Evolutionary conservation across 106 monocot species (phyloP).

Genomic region (Dioscorea dumetorum): DNA sequence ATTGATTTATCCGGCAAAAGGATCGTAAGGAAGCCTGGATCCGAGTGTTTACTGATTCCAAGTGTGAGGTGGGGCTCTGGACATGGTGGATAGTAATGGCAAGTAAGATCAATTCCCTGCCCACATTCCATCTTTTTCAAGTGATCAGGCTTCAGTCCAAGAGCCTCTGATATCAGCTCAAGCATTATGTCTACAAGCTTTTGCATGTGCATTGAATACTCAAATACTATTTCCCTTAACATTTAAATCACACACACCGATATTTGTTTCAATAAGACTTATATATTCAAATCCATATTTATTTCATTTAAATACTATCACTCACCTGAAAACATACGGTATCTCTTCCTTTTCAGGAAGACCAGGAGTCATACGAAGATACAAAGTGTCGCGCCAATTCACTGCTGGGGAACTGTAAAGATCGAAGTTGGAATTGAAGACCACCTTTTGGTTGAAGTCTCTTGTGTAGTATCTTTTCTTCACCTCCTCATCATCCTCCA

Average conservation of each 20-base stretch:
- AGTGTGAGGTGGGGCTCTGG: slow-evolving; percentile 62
- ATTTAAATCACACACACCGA: background rate
- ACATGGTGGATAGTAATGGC: slow-evolving; percentile 75
- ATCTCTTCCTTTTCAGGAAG: background rate
- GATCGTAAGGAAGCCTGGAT: slow-evolving; percentile 48
- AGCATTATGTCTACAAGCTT: slow-evolving; percentile 25
- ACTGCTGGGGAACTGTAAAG: background rate
- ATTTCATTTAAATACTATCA: background rate
- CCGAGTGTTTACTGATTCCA: slow-evolving; percentile 53
- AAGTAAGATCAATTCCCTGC: slow-evolving; percentile 21
- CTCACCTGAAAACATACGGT: background rate
- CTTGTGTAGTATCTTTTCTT: slow-evolving; percentile 20
- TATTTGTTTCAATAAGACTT: background rate
- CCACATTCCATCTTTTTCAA: slow-evolving; percentile 42
- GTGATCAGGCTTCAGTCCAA: slow-evolving; percentile 35
- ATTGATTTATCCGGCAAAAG: slow-evolving; percentile 56
- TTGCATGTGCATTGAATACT: slow-evolving; percentile 27
- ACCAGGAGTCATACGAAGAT: background rate
- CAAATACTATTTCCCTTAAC: slow-evolving; percentile 16
- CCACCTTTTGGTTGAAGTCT: background rate
- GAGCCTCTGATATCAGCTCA: slow-evolving; percentile 52
- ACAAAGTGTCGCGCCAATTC: background rate
- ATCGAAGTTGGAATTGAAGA: background rate
- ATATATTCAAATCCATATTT: background rate
- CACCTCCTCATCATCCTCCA: slow-evolving; percentile 1